Conservation (phyloP, 2,329 filamentous ascomycete genomes). For the Aspergillus phoenicis region DNA sequence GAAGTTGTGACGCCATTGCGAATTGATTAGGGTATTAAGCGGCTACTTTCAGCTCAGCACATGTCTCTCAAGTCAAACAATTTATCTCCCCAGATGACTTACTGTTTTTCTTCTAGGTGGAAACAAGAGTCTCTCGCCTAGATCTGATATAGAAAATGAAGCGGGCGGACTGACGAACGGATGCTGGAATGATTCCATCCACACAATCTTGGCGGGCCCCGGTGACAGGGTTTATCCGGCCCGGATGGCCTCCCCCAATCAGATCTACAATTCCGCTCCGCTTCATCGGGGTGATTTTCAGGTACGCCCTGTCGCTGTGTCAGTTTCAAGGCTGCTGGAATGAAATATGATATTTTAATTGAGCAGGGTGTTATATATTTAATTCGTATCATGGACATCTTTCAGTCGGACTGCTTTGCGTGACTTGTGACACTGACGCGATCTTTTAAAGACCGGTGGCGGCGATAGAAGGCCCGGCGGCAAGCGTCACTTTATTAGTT, state of each 20-base stretch:
- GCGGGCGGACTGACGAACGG: constrained; percentile 15
- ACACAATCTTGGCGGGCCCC: constrained; percentile 22
- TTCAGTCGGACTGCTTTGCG: background rate
- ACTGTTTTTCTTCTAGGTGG: background rate
- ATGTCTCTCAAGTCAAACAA: background rate
- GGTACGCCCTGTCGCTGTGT: background rate
- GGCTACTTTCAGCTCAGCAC: background rate
- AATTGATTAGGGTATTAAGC: background rate
- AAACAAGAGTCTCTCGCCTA: constrained; percentile 6
- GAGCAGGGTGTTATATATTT: background rate
- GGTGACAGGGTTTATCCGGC: constrained; percentile 25
- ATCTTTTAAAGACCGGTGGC: background rate
- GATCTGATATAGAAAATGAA: constrained; percentile 25
- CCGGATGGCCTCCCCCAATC: constrained; percentile 20
- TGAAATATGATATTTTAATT: background rate
- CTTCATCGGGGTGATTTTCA: background rate
- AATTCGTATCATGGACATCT: background rate
- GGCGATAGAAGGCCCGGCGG: background rate
- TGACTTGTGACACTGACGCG: background rate
- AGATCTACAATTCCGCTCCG: constrained; percentile 8
- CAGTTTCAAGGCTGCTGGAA: background rate
- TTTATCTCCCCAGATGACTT: background rate
- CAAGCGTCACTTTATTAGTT: background rate
- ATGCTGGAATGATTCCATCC: constrained; percentile 23
- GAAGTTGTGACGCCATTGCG: constrained; percentile 71